Evolutionary conservation across 441 rosid species (phyloP), one percentile per base, ranked within the genome.

Genomic region (Bocquillonia castaneifolia): DNA sequence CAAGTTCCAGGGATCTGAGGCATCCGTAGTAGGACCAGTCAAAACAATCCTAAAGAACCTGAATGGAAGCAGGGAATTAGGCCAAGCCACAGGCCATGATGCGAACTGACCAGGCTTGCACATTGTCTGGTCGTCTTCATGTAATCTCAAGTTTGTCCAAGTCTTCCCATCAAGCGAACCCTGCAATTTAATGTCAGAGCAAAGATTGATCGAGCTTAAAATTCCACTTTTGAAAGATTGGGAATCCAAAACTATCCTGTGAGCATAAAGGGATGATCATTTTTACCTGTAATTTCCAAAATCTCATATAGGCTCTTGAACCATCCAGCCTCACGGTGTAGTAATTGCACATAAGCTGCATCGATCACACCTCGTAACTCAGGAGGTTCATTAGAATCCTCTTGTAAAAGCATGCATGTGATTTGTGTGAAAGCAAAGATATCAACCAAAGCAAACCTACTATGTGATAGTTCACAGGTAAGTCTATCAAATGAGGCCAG

Each of bases 271-370:
- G 0, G 29, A 50, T 23, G 51, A 23, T 54, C 15, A 0, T 28
- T 31, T 63, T 69, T 77, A 95, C 99, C 99, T 92, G 97, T 50
- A 95, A 74, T 72, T 82, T 91, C 99, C 98, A 92, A 65, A 59
- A 83, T 77, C 97, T 85, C 61, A 82, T 50, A 77, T 69, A 91
- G 53, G 97, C 86, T 77, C 82, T 83, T 63, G 96, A 92, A 12
- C 99, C 97, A 64, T 95, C 99, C 80, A 86, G 92, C 75, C 97
- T 83, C 76, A 92, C 82, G 37, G 97, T 92, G 73, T 91, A 92
- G 74, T 87, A 81, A 80, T 92, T 95, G 86, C 97, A 95, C 96
- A 91, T 89, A 13, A 95, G 91, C 98, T 95, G 96, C 89, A 80
- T 67, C 50, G 50, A 36, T 20, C 75, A 58, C 42, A 54, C 13